phyloP scores from a whole-genome alignment of 805 yeast species.

The Ogataea minuta region DNA sequence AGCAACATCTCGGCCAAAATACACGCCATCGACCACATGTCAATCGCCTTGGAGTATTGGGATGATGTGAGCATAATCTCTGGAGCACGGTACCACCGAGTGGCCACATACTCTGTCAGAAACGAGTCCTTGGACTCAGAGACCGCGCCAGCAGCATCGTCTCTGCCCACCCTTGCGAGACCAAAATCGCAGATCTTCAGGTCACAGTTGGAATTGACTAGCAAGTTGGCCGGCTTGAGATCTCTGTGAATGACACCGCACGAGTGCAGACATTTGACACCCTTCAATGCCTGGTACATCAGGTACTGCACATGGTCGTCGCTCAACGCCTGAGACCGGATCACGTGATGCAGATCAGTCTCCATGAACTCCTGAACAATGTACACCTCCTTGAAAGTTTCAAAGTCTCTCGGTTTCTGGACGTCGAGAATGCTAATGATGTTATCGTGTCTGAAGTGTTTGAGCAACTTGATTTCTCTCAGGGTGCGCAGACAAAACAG shows the following conservation, averaged over 20 bases:
- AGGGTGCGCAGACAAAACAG: constrained; percentile 68
- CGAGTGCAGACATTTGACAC: constrained; percentile 66
- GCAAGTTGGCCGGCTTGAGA: constrained; percentile 69
- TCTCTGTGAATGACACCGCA: constrained; percentile 77
- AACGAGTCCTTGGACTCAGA: constrained; percentile 33
- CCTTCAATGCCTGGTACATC: constrained; percentile 66
- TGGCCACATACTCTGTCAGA: constrained; percentile 79
- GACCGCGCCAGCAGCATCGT: constrained; percentile 38
- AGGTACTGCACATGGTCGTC: constrained; percentile 72
- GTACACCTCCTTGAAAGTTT: constrained; percentile 68
- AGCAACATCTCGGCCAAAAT: constrained; percentile 67
- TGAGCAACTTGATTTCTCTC: constrained; percentile 64
- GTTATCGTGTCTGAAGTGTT: constrained; percentile 71
- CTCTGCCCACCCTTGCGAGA: constrained; percentile 55
- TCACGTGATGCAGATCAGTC: constrained; percentile 64
- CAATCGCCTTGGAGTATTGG: constrained; percentile 73
- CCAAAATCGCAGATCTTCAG: constrained; percentile 81
- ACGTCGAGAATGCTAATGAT: constrained; percentile 65
- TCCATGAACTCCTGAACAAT: constrained; percentile 78
- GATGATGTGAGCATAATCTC: constrained; percentile 76
- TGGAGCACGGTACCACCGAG: constrained; percentile 84
- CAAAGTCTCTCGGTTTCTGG: constrained; percentile 58
- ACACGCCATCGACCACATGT: constrained; percentile 80
- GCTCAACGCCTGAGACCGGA: constrained; percentile 52
- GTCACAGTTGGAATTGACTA: constrained; percentile 69